These are phyloP conservation scores for Paxillus involutus DNA, from an alignment of 768 basidiomycete genomes.

Conservation along the genomic window DNA sequence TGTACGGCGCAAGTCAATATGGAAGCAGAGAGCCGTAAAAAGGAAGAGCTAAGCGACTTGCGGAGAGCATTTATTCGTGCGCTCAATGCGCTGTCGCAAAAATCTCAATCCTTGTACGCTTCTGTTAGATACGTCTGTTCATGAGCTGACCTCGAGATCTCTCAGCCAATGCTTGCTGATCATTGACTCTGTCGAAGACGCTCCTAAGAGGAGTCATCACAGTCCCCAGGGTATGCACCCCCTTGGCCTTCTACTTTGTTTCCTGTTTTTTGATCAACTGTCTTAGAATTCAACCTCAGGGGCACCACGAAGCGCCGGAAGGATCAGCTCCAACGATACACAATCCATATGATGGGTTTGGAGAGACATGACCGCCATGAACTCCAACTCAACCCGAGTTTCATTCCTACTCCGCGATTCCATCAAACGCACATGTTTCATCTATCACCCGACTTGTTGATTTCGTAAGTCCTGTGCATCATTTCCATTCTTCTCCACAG, in stretches of 20 bases:
- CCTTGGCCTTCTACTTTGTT: neutral
- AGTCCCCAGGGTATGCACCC: too few species aligned
- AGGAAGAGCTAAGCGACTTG: neutral
- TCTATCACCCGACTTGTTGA: neutral
- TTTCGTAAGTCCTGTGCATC: neutral
- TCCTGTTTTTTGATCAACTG: neutral
- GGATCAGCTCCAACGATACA: conserved; percentile 1
- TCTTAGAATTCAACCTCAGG: neutral
- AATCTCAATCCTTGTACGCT: neutral
- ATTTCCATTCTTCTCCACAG: neutral
- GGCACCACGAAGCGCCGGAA: neutral
- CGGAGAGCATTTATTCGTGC: neutral
- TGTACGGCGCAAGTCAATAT: neutral
- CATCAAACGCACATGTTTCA: neutral
- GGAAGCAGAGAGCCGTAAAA: neutral
- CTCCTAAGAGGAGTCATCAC: neutral
- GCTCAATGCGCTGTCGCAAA: neutral
- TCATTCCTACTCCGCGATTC: conserved; percentile 5
- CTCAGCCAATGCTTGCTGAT: neutral
- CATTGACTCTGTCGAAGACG: neutral
- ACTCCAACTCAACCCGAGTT: conserved; percentile 6
- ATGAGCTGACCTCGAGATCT: neutral
- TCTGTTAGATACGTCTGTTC: neutral
- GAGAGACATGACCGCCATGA: neutral
- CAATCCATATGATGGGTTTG: conserved; percentile 5